Evolutionary conservation across 1,284 basidiomycete genomes (phyloP), one percentile per base, ranked within the genome.

Genomic region (Ganoderma meredithae): DNA sequence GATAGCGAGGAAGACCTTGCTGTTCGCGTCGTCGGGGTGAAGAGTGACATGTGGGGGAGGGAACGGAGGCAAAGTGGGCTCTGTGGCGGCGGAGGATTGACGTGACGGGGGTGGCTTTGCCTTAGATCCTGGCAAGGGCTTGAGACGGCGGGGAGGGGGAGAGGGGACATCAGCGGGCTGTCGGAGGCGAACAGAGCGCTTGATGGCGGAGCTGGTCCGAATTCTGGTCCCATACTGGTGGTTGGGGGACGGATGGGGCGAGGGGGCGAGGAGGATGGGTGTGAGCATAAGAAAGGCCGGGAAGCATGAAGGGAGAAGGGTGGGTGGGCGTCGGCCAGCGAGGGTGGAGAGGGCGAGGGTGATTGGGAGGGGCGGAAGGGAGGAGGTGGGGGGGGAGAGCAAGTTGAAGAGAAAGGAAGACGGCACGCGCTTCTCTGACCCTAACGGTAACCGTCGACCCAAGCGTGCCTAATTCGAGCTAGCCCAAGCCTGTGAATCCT

Each of bases 1-100:
- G 71, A 93, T 87, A 55, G 91, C 90, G 62, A 88, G 82, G 71
- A 93, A 89, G 65, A 91, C 88, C 77, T 89, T 92, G 77, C 83
- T 90, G 66, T 76, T 83, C 22, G 88, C 87, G 79, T 93, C 92
- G 69, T 93, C 92, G 2, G 88, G 85, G 73, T 93, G 91, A 19
- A 93, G 84, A 69, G 88, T 83, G 77, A 91, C 83, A 72, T 87
- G 79, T 9, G 84, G 83, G 0, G 88, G 85, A 4, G 89, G 90
- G 72, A 91, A 91, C n/a, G 77, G 70, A 66, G 78, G 80, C 43
- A 72, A 69, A 63, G 71, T 64, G 66, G 73, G 68, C 13, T 71
- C 47, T 17, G 70, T 55, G 53, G 66, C 67, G 19, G 68, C 61
- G 36, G 66, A 36, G 17, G 64, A 68, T 60, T 25, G n/a, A 19